These are phyloP conservation scores for Thielaviopsis ethacetica DNA, from an alignment of 2,329 filamentous ascomycete species.

Conservation along the genomic window DNA sequence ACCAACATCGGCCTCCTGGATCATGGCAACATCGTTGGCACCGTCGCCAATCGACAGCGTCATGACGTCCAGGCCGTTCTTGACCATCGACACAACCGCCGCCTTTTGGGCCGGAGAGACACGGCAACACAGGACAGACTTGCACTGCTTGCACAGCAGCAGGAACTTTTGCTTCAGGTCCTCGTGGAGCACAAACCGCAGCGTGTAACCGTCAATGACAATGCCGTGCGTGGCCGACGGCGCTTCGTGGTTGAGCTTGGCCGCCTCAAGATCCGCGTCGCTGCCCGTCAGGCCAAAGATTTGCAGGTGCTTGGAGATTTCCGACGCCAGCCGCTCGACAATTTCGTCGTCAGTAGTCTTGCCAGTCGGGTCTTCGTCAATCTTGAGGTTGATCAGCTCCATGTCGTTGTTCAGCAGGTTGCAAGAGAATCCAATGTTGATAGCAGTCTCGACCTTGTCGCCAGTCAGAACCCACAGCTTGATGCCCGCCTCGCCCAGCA, in stretches of 20 bases:
- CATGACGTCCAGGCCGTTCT: slow-evolving; percentile 88
- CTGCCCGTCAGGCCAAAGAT: slow-evolving; percentile 67
- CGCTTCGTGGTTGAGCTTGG: slow-evolving; percentile 69
- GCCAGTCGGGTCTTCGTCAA: slow-evolving; percentile 53
- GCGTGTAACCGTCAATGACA: slow-evolving; percentile 85
- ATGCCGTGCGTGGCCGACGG: slow-evolving; percentile 80
- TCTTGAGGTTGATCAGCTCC: slow-evolving; percentile 83
- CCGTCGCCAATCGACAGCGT: slow-evolving; percentile 62
- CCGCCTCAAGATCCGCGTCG: slow-evolving; percentile 66
- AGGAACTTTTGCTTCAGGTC: slow-evolving; percentile 80
- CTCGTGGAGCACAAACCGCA: slow-evolving; percentile 75
- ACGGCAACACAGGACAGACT: slow-evolving; percentile 89
- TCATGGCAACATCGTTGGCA: slow-evolving; percentile 39
- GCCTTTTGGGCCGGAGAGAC: slow-evolving; percentile 96
- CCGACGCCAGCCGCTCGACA: slow-evolving; percentile 43
- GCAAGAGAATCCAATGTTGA: slow-evolving; percentile 99
- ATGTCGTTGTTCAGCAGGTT: slow-evolving; percentile 95
- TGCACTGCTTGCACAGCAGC: slow-evolving; percentile 90
- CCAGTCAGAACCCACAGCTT: slow-evolving; percentile 98
- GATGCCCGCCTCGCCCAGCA: slow-evolving; percentile 85
- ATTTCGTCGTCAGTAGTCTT: slow-evolving; percentile 30
- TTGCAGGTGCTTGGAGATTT: slow-evolving; percentile 58
- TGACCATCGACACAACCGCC: slow-evolving; percentile 91
- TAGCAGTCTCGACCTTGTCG: slow-evolving; percentile 97
- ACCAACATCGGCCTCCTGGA: slow-evolving; percentile 91